These are phyloP conservation scores for Kodamaea restingae DNA, from an alignment of 805 yeast genomes.

Conservation along the genomic window DNA sequence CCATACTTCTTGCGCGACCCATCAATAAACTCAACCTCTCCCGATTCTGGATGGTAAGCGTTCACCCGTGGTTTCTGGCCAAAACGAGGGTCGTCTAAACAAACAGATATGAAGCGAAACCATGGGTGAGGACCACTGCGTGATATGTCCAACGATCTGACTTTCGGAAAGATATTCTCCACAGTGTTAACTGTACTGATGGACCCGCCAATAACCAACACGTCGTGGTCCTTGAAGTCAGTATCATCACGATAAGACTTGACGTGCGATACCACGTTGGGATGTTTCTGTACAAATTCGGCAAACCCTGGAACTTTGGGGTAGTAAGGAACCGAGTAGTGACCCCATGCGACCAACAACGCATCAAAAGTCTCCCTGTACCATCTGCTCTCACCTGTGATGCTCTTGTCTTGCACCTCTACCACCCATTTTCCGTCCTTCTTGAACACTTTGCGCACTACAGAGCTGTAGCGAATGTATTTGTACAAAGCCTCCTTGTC, in stretches of 20 bases:
- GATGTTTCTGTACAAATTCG: conserved; percentile 42
- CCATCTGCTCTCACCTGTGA: conserved; percentile 29
- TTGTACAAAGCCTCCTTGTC: conserved; percentile 23
- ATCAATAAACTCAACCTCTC: conserved; percentile 24
- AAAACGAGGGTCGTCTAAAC: conserved; percentile 33
- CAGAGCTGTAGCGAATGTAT: conserved; percentile 35
- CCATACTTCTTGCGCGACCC: conserved; percentile 31
- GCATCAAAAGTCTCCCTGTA: conserved; percentile 53
- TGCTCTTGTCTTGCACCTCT: conserved; percentile 17
- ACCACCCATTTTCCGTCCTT: conserved; percentile 38
- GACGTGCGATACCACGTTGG: conserved; percentile 53
- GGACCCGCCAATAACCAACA: conserved; percentile 42
- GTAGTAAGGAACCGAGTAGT: conserved; percentile 55
- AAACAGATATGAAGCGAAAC: conserved; percentile 35
- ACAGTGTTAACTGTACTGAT: conserved; percentile 38
- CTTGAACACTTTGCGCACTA: conserved; percentile 36
- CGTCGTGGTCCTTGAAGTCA: conserved; percentile 38
- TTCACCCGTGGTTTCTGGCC: conserved; percentile 25
- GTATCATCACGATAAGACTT: conserved; percentile 49
- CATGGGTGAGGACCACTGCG: conserved; percentile 25
- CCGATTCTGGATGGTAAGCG: conserved; percentile 16
- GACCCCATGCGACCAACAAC: conserved; percentile 62
- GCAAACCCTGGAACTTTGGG: conserved; percentile 55
- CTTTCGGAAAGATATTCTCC: conserved; percentile 34
- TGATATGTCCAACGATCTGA: conserved; percentile 23